Evolutionary conservation across 2,329 filamentous ascomycete species (phyloP), one percentile per base, ranked within the genome.

Genomic region (Penicillium rolfsii): DNA sequence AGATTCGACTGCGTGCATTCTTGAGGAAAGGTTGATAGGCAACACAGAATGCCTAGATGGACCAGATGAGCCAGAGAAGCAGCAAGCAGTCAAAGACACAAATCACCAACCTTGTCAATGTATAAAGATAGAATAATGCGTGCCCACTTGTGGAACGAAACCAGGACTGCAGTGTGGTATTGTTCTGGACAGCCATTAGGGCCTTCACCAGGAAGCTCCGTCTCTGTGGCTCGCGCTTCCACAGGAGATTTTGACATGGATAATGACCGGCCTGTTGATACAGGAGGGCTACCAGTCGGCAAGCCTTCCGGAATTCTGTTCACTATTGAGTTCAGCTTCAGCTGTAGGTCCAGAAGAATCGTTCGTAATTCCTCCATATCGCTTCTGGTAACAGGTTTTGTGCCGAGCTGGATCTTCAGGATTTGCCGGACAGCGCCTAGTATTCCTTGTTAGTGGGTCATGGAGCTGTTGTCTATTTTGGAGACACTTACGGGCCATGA

Each of bases 21-120:
- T 81, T 82, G 16, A 82, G 67, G 45, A 82, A 81, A 7, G 80
- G 79, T 59, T 80, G 79, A 62, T 81, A 82, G 24, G 79, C 78
- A 54, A 81, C 77, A 60, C 79, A 81, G 53, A 78, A 80, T 5
- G 78, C 77, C 76, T 79, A 35, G 6, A n/a, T 9, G 9, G 7
- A 28, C 19, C 9, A 12, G 14, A 38, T 72, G 22, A 72, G 58
- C 14, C 28, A 54, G 6, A 57, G 28, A 16, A 40, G 24, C 12
- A 22, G 14, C 4, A 22, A 30, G 16, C 0, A 3, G n/a, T 5
- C 4, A n/a, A 33, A n/a, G 9, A 24, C 50, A 6, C 19, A 36
- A 6, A n/a, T 54, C 19, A 26, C 64, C 28, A 33, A 80, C 73
- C 68, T 80, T 81, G 55, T 82, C 77, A 38, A 79, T 76, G 46